Base-by-base conservation (phyloP, 805 yeast genomes). In the Teunomyces atbi region DNA sequence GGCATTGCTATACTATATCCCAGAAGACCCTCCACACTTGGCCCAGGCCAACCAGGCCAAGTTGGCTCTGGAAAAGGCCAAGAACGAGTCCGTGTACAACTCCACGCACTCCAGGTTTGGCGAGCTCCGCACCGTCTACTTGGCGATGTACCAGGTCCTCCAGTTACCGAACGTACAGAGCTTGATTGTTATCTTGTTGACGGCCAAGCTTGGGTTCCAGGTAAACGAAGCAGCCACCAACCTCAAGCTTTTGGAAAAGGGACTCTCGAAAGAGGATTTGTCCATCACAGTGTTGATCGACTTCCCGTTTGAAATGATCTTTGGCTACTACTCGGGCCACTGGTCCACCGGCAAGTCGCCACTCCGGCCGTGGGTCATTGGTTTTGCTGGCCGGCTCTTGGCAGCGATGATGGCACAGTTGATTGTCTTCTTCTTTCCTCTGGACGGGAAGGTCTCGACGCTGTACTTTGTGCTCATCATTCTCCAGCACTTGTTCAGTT, bases 171-270 rank as follows among this genome's bases (percentile, higher is more conserved):
- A 88, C 49, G 85, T 94, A 38, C 90, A 82, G 61, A 73, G 83
- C 5, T 81, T 94, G 54, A 83, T 89, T 16, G 52, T 82, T 2
- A 79, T 94, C 6, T 91, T 90, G 58, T 64, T 94, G 36, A 64
- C 89, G 8, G 83, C 96, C 32, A 94, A 94, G 60, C 75, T 92
- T 47, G 98, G 96, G 2, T 94, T 94, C 65, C 97, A 91, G 61
- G 96, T 91, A 23, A 94, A 91, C 59, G 99, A 94, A 65, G 90
- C 94, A 6, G 97, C 96, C 23, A 94, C 98, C 1, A 92, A 92
- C 60, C 76, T 94, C 55, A 94, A 92, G 62, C 72, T 94, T 18
- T 70, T 94, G 5, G 99, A 94, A 61, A 85, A 84, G 58, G 99
- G 99, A 0, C 81, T 94, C 38, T 82, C 94, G 33, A 88, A 91